Evolutionary conservation across 2,329 filamentous ascomycete species (phyloP).

Genomic region (Diaporthe destruens): DNA sequence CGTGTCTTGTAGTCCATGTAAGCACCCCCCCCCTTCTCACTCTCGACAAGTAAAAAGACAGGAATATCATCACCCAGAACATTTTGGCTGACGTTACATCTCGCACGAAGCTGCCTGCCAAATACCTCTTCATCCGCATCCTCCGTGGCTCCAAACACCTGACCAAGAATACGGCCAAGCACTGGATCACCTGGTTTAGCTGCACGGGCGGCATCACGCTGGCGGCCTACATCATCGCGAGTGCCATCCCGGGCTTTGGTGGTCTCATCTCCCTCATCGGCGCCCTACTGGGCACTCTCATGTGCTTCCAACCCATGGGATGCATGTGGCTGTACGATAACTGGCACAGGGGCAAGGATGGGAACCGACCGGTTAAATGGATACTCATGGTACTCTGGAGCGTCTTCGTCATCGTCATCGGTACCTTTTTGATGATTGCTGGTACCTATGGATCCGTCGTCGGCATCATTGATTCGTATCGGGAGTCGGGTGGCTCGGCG

Average conservation of each 20-base stretch:
- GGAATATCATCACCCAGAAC: neutral
- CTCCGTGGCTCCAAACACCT: constrained; percentile 54
- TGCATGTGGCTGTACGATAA: constrained; percentile 26
- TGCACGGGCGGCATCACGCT: constrained; percentile 45
- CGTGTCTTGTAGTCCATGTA: constrained; percentile 47
- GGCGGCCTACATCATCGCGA: constrained; percentile 49
- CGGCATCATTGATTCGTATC: constrained; percentile 15
- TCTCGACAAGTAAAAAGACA: too few relatives aligned
- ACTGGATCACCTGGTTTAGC: constrained; percentile 54
- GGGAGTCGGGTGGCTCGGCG: constrained; percentile 2
- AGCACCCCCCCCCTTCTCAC: constrained; percentile 22
- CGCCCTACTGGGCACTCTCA: neutral
- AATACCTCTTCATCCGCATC: constrained; percentile 56
- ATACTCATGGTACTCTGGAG: neutral
- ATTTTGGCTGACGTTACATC: neutral
- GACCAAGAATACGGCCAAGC: constrained; percentile 51
- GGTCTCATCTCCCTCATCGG: constrained; percentile 15
- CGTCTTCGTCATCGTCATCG: neutral
- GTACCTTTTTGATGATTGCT: constrained; percentile 20
- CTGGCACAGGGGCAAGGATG: constrained; percentile 4
- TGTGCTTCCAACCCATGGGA: constrained; percentile 10
- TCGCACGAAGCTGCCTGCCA: constrained; percentile 46
- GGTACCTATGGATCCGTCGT: constrained; percentile 17
- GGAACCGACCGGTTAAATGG: neutral
- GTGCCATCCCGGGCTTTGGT: constrained; percentile 17